These are phyloP conservation scores for Cryptosporidium felis DNA, from an alignment of 169 alveolate species.

Conservation along the genomic window DNA sequence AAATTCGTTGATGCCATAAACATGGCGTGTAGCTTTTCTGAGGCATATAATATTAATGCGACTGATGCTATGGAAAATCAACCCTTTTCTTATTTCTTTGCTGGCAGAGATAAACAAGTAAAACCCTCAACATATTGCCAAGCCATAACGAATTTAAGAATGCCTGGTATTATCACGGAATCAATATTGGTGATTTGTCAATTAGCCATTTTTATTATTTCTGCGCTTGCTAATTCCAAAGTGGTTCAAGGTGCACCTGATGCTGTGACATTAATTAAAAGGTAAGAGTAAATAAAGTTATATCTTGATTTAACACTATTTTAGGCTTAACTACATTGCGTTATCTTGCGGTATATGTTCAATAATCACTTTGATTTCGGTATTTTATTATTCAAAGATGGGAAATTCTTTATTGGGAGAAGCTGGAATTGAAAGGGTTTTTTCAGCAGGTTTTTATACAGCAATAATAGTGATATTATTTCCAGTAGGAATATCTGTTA, in stretches of 20 bases:
- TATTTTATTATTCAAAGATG: constrained; percentile 4
- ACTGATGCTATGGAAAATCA: constrained; percentile 14
- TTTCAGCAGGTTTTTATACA: constrained; percentile 16
- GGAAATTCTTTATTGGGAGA: background rate
- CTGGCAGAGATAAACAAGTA: constrained; percentile 6
- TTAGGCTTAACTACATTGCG: constrained; percentile 41
- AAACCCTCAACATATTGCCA: constrained; percentile 26
- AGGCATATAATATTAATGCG: constrained; percentile 31
- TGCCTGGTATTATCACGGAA: constrained; percentile 24
- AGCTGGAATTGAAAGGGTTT: constrained; percentile 3
- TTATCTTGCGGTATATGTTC: constrained; percentile 38
- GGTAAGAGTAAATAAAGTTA: background rate
- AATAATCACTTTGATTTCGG: background rate
- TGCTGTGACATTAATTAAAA: constrained; percentile 34
- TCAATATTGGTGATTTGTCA: constrained; percentile 9
- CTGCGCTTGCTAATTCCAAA: constrained; percentile 24
- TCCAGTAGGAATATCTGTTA: constrained; percentile 16
- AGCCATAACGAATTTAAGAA: background rate
- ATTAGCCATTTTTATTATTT: background rate
- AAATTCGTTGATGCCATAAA: constrained; percentile 24
- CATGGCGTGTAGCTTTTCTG: constrained; percentile 60
- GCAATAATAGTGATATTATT: constrained; percentile 5
- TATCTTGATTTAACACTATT: background rate
- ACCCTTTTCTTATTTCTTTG: constrained; percentile 5
- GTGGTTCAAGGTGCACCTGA: constrained; percentile 43